Evolutionary conservation across 192 early-diverging fungal genomes (phyloP).

Genomic region (Lobosporangium transversale): DNA sequence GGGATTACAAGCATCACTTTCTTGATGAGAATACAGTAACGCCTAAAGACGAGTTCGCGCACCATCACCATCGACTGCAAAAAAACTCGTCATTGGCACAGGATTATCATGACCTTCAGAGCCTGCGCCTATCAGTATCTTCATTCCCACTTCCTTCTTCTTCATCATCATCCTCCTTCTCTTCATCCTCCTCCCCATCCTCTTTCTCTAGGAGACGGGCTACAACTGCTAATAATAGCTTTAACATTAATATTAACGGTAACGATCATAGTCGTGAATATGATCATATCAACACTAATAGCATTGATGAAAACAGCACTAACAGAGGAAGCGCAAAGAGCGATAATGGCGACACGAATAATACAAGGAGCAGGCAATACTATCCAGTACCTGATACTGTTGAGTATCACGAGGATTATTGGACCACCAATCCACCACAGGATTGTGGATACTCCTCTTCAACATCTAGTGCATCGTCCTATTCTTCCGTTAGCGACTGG

Average conservation of each 20-base stretch:
- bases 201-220: conserved; percentile 45
- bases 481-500: conserved; percentile 35
- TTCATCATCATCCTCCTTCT: conserved; percentile 34
- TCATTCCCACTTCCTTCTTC: conserved; percentile 23
- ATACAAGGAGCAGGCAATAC: neutral
- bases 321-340: neutral
- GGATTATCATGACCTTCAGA: conserved; percentile 12
- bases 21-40: conserved; percentile 46
- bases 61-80: conserved; percentile 42
- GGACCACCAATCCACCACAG: conserved; percentile 44
- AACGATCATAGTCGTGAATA: neutral
- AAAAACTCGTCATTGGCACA: conserved; percentile 21
- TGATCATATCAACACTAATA: neutral
- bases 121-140: conserved; percentile 17
- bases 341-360: conserved; percentile 3
- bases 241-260: conserved; percentile 14
- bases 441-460: conserved; percentile 46
- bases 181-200: conserved; percentile 20
- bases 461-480: conserved; percentile 24
- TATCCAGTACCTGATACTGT: conserved; percentile 9
- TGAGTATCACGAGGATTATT: conserved; percentile 45
- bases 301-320: neutral
- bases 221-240: neutral
- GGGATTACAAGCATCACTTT: conserved; percentile 41
- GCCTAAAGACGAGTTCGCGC: conserved; percentile 43